These are phyloP conservation scores for Geranium incanum DNA, from an alignment of 441 rosid genomes.

Conservation along the genomic window DNA sequence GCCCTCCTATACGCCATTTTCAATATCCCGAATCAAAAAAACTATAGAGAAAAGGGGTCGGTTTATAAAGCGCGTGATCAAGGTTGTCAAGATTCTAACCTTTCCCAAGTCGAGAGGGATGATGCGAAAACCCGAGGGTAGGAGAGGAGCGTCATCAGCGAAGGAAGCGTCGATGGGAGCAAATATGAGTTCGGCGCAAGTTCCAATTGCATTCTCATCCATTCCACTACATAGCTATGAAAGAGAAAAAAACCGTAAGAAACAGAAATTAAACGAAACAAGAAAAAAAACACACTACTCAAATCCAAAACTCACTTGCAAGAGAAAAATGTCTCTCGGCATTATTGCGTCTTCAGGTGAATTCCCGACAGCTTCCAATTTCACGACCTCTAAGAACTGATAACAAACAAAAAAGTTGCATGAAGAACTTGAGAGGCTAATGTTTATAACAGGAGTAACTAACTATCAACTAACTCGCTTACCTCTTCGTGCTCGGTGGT, in stretches of 20 bases:
- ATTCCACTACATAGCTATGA: constrained; percentile 82
- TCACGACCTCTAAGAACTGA: constrained; percentile 64
- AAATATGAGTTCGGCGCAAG: constrained; percentile 84
- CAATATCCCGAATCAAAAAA: constrained; percentile 10
- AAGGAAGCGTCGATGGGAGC: constrained; percentile 96
- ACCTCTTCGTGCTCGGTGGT: constrained; percentile 97
- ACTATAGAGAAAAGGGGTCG: no score
- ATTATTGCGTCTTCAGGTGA: constrained; percentile 87
- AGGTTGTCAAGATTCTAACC: constrained; percentile 29
- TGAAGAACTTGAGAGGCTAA: constrained; percentile 16
- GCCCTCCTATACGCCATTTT: constrained; percentile 47
- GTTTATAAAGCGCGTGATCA: no score
- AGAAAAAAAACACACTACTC: not conserved
- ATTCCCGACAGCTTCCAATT: constrained; percentile 62
- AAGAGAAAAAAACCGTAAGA: not conserved
- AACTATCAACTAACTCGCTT: not conserved
- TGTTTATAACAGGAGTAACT: not conserved
- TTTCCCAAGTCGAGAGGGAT: constrained; percentile 81
- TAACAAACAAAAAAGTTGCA: constrained; percentile 34
- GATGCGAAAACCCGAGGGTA: constrained; percentile 94
- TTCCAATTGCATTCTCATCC: constrained; percentile 86
- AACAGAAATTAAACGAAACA: not conserved
- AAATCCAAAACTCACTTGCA: constrained; percentile 51
- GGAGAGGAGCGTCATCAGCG: constrained; percentile 87
- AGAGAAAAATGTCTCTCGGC: constrained; percentile 81